These are phyloP conservation scores for Wickerhamiella shivajii DNA, from an alignment of 805 yeast genomes.

Conservation along the genomic window DNA sequence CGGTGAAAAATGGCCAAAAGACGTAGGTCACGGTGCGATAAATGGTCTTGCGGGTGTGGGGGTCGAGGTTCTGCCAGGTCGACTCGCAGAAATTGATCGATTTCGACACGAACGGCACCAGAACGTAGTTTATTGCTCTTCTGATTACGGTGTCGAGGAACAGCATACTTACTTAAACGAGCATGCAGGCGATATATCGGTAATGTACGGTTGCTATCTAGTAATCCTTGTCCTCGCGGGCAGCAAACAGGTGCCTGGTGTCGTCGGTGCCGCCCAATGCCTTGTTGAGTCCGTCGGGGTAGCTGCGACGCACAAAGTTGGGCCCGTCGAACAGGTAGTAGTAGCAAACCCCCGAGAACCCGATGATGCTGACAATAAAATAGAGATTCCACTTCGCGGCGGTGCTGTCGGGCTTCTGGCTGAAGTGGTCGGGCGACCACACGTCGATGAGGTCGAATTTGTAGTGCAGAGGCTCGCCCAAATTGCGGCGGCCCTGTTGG, in stretches of 20 bases:
- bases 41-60: constrained; percentile 3
- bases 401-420: constrained; percentile 40
- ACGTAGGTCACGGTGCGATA: neutral
- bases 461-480: constrained; percentile 54
- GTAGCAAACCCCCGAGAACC: constrained; percentile 14
- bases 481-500: constrained; percentile 66
- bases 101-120: constrained; percentile 7
- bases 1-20: constrained; percentile 1
- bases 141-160: neutral
- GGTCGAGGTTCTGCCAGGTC: constrained; percentile 5
- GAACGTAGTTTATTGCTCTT: constrained; percentile 8
- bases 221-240: constrained; percentile 24
- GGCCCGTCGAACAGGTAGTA: constrained; percentile 39
- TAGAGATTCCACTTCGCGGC: constrained; percentile 47
- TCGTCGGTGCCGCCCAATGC: constrained; percentile 47
- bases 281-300: constrained; percentile 54
- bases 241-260: constrained; percentile 21
- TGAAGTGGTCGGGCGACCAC: constrained; percentile 75
- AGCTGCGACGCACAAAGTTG: constrained; percentile 62
- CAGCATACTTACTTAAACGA: no score
- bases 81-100: neutral
- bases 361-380: constrained; percentile 33
- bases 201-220: neutral
- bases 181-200: no score
- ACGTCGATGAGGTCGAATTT: constrained; percentile 62